Evolutionary conservation across 805 yeast genomes (phyloP), one percentile per base, ranked within the genome.

Genomic region (Lipomyces yamadae): DNA sequence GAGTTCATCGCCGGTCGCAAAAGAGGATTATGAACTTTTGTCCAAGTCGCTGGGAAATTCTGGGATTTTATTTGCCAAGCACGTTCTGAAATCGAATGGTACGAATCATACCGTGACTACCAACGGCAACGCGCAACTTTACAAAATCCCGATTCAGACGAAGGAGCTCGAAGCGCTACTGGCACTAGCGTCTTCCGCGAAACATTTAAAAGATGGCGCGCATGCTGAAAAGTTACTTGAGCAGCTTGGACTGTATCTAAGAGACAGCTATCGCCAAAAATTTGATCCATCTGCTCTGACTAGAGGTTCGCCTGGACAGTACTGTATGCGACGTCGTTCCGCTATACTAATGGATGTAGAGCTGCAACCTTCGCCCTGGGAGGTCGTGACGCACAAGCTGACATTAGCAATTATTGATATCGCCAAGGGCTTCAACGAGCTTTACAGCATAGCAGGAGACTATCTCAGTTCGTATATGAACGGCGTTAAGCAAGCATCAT

Each of bases 151-250:
- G 4, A 66, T 65, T 59, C 61, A 54, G 62, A 55, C 65, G 66
- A 72, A 72, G 7, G 85, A 83, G 73, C 80, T 81, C 65, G 90
- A 88, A 69, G 82, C 84, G 4, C 78, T 88, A 66, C 70, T 84
- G 56, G 89, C 91, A 0, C 76, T 89, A 34, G 85, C 88, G 67
- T 79, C 79, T 34, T 78, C 85, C 13, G 80, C 85, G 5, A 68
- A 73, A 2, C 69, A 70, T 42, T 72, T 82, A 63, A 74, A 74
- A 64, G 79, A 78, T 62, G 74, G 74, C 32, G 72, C 69, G 4
- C 84, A 84, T 55, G 88, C 85, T 3, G 73, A 76, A 13, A 65
- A 77, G 8, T 74, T 87, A 42, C 72, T 84, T n/a, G 76, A 77
- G 5, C 82, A 84, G 65, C 79, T 88, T 60, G 75, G 80, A 5